Conservation (phyloP, 192 early-diverging fungal species). For the Geosiphon pyriformis region DNA sequence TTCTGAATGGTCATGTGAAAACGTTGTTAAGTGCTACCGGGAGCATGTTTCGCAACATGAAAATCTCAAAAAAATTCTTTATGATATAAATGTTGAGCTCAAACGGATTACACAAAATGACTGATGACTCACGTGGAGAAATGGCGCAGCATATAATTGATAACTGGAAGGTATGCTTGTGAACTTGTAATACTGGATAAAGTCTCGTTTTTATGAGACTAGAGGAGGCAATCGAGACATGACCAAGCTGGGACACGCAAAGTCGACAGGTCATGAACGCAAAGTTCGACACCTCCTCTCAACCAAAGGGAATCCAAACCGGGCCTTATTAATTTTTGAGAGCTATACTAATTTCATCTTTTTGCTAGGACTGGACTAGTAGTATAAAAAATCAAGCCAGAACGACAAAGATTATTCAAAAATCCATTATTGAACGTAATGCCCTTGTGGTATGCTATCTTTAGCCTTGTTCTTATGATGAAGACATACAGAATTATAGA, state of each 20-base stretch:
- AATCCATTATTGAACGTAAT: slow-evolving; percentile 13
- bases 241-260: slow-evolving; percentile 22
- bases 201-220: slow-evolving; percentile 17
- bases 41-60: slow-evolving; percentile 20
- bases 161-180: slow-evolving; percentile 8
- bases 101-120: slow-evolving; percentile 12
- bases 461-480: background rate
- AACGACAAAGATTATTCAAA: slow-evolving; percentile 10
- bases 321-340: no score
- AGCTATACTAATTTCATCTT: no score
- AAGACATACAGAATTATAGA: slow-evolving; percentile 14
- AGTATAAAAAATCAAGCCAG: slow-evolving; percentile 13
- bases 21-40: slow-evolving; percentile 15
- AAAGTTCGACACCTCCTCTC: slow-evolving; percentile 24
- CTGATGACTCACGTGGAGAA: background rate
- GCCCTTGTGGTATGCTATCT: slow-evolving; percentile 16
- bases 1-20: slow-evolving; percentile 21
- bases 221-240: slow-evolving; percentile 7
- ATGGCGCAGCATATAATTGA: background rate
- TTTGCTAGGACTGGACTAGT: background rate
- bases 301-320: no score
- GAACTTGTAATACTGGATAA: background rate
- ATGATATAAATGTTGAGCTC: slow-evolving; percentile 14
- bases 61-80: slow-evolving; percentile 6
- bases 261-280: slow-evolving; percentile 23